Evolutionary conservation across 768 basidiomycete genomes (phyloP), one percentile per base, ranked within the genome.

Genomic region (Kwoniella sp.): DNA sequence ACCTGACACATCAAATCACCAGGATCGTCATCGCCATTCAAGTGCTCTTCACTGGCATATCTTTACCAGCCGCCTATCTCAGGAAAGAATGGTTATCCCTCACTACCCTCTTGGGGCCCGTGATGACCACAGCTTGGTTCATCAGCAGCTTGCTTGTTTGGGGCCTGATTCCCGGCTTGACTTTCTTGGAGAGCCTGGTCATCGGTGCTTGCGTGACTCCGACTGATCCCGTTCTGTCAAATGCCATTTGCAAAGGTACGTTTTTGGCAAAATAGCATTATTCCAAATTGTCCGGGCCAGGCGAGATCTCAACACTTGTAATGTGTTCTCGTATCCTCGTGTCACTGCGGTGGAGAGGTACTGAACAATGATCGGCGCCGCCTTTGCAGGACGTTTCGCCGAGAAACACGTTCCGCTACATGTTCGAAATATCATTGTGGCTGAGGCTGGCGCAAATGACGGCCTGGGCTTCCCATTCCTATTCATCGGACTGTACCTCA

Each of bases 111-210:
- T 64, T 83, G 0, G 52, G 76, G 3, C 81, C 81, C 0, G 71
- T 82, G 71, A 83, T 83, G 82, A 71, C 73, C 0, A 53, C 71
- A 24, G 82, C 80, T 0, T 83, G 82, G 82, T 79, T 82, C 68
- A 60, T 78, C 37, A 74, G 73, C 9, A 75, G 70, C 2, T 62
- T 80, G 1, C 65, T 83, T 33, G 73, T 83, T 30, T 79, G 76
- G 69, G 79, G 70, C 4, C 63, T 83, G 60, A 77, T 82, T 7
- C 81, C 80, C 1, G 71, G 71, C 19, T 56, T 83, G 49, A 78
- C 77, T 0, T 83, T 79, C 63, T 68, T 79, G 29, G 82, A 83
- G 54, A 59, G 64, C 19, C 68, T 83, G 29, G 77, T 79, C 33
- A 81, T 82, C 53, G 77, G 76, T 0, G 77, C 80, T 0, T 82